phyloP scores from a whole-genome alignment of 768 basidiomycete species.

The Coprinopsis sp. region DNA sequence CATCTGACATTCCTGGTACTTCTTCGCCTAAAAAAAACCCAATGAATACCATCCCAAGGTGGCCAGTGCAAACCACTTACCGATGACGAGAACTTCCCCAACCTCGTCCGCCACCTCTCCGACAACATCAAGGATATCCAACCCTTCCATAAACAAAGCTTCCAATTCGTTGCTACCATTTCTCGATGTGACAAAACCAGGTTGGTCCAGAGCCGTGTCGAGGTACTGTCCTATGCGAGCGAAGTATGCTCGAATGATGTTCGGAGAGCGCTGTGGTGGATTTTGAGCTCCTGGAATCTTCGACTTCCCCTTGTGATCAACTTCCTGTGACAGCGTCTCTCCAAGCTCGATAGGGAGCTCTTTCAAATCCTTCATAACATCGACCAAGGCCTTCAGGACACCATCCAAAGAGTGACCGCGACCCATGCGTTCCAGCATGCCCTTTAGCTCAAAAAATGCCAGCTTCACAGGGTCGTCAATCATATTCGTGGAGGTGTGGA shows the following conservation, averaged over 20 bases:
- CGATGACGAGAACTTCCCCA: slow-evolving; percentile 5
- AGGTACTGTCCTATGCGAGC: slow-evolving; percentile 18
- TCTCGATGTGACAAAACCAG: slow-evolving; percentile 19
- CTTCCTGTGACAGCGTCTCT: slow-evolving; percentile 11
- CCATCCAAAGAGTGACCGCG: slow-evolving; percentile 29
- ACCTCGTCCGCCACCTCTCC: slow-evolving; percentile 16
- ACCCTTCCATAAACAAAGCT: slow-evolving; percentile 17
- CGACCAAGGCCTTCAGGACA: slow-evolving; percentile 20
- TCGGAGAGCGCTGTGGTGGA: neutral
- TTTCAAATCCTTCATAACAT: slow-evolving; percentile 15
- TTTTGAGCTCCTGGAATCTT: neutral
- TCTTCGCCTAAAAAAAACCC: too few species aligned
- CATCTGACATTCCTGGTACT: slow-evolving; percentile 3
- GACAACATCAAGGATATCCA: slow-evolving; percentile 17
- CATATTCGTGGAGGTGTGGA: neutral
- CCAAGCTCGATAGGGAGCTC: slow-evolving; percentile 11
- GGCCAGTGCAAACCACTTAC: neutral
- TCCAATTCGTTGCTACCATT: slow-evolving; percentile 16
- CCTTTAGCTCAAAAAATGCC: slow-evolving; percentile 26
- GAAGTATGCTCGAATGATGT: slow-evolving; percentile 17
- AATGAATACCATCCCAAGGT: too few species aligned
- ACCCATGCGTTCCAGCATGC: slow-evolving; percentile 30
- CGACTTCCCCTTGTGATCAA: slow-evolving; percentile 10
- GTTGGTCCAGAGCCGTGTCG: slow-evolving; percentile 19
- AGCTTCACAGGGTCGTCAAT: slow-evolving; percentile 10